Evolutionary conservation across 208 protist genomes (phyloP).

Genomic region (Leishmania guyanensis): DNA sequence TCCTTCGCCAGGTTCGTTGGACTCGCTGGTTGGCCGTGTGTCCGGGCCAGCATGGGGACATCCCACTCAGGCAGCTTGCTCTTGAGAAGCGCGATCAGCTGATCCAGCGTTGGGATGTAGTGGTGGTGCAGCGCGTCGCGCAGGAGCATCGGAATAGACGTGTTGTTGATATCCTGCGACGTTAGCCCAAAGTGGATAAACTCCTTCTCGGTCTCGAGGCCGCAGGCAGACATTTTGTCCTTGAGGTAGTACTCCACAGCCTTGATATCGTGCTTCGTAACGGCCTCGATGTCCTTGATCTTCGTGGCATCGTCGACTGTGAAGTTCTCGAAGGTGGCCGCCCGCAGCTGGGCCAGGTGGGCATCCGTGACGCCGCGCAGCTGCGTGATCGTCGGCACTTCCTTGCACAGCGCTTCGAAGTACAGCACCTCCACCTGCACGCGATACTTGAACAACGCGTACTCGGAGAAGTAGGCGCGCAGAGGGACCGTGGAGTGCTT

Average conservation of each 20-base stretch:
- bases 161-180: slow-evolving; percentile 98
- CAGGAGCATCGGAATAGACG: slow-evolving; percentile 93
- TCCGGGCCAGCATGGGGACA: slow-evolving; percentile 93
- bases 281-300: slow-evolving; percentile 93
- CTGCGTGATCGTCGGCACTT: slow-evolving; percentile 59
- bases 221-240: slow-evolving; percentile 77
- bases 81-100: slow-evolving; percentile 52
- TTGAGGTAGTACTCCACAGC: slow-evolving; percentile 97
- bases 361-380: slow-evolving; percentile 55
- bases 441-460: slow-evolving; percentile 90
- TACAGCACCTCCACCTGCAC: slow-evolving; percentile 94
- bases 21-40: slow-evolving; percentile 94
- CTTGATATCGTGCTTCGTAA: slow-evolving; percentile 97
- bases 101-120: slow-evolving; percentile 79
- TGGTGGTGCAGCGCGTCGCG: slow-evolving; percentile 76
- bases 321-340: slow-evolving; percentile 75
- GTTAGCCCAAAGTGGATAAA: slow-evolving; percentile 98
- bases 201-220: slow-evolving; percentile 77
- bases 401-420: slow-evolving; percentile 76
- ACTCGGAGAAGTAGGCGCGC: slow-evolving; percentile 93
- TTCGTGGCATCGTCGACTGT: slow-evolving; percentile 68
- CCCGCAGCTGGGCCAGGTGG: slow-evolving; percentile 55
- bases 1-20: slow-evolving; percentile 95
- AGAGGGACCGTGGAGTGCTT: slow-evolving; percentile 62
- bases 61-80: slow-evolving; percentile 72